These are phyloP conservation scores for Globisporangium nunn DNA, from an alignment of 352 stramenopile genomes.

Conservation along the genomic window DNA sequence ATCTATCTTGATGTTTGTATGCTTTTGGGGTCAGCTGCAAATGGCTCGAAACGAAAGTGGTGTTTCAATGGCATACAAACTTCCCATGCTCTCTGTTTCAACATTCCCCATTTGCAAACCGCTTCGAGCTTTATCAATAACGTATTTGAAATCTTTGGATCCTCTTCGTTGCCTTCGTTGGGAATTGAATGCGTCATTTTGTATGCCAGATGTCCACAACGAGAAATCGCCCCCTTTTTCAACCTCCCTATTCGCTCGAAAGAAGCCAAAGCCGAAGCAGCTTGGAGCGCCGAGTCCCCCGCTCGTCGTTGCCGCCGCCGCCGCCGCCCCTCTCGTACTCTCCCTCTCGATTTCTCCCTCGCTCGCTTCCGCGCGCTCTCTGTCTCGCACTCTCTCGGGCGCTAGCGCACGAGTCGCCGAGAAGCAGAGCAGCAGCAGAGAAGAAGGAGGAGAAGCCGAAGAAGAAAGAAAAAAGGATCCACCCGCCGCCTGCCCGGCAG, in stretches of 20 bases:
- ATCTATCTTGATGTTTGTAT: no score
- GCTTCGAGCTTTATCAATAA: no score
- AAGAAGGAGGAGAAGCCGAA: not conserved
- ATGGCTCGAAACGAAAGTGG: no score
- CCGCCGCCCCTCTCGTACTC: not conserved
- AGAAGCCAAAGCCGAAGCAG: not conserved
- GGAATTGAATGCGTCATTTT: not conserved
- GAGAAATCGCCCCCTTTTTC: not conserved
- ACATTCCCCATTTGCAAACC: no score
- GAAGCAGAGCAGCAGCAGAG: not conserved
- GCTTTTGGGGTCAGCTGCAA: no score
- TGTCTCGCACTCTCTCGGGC: not conserved
- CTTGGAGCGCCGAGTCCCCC: no score
- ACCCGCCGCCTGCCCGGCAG: slow-evolving; percentile 11
- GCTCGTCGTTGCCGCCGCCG: not conserved
- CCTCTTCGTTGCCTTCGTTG: not conserved
- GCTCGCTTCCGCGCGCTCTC: no score
- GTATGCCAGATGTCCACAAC: not conserved
- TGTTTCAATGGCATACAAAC: no score
- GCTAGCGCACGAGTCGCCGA: not conserved
- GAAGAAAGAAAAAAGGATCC: slow-evolving; percentile 19
- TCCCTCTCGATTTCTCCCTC: no score
- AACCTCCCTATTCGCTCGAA: not conserved
- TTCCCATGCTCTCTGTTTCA: no score
- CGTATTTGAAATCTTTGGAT: no score